phyloP scores from a whole-genome alignment of 139 green algal genomes.

The Raphidocelis subcapitata region DNA sequence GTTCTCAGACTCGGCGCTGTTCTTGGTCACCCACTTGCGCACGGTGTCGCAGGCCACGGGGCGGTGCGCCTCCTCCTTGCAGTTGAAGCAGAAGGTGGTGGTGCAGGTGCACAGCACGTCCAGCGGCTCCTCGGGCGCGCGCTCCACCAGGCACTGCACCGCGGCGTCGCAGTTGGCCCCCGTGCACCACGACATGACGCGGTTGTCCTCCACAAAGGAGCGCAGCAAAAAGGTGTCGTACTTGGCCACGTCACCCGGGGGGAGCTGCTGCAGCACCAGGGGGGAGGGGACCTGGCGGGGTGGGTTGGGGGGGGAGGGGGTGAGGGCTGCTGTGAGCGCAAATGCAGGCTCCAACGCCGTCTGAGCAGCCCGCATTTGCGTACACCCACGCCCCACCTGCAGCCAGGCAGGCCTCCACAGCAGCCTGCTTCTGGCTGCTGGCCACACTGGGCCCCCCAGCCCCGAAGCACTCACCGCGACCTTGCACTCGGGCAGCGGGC shows the following conservation, averaged over 20 bases:
- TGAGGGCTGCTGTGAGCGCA: not conserved
- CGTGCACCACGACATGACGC: slow-evolving; percentile 81
- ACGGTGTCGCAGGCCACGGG: slow-evolving; percentile 86
- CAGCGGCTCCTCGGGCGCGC: slow-evolving; percentile 45
- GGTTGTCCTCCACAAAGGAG: slow-evolving; percentile 91
- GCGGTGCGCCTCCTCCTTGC: slow-evolving; percentile 80
- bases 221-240: slow-evolving; percentile 59
- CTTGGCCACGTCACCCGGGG: slow-evolving; percentile 35
- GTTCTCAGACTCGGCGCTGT: slow-evolving; percentile 89
- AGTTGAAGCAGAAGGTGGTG: slow-evolving; percentile 88
- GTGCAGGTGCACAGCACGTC: slow-evolving; percentile 71
- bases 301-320: not conserved
- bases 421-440: no score
- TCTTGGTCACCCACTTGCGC: slow-evolving; percentile 80
- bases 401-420: no score
- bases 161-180: slow-evolving; percentile 71
- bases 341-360: slow-evolving; percentile 15
- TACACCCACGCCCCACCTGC: no score
- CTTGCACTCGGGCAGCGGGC: slow-evolving; percentile 67
- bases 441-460: no score
- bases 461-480: slow-evolving; percentile 73
- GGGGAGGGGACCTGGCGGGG: slow-evolving; percentile 36
- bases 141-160: slow-evolving; percentile 59
- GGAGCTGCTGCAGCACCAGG: slow-evolving; percentile 39
- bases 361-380: no score